A percentile compares a stretch with the other conserved stretches of the same genome.
These are phyloP conservation scores for Solanum virginianum DNA, from an alignment of 257 asterid species.

Conservation along the genomic window DNA sequence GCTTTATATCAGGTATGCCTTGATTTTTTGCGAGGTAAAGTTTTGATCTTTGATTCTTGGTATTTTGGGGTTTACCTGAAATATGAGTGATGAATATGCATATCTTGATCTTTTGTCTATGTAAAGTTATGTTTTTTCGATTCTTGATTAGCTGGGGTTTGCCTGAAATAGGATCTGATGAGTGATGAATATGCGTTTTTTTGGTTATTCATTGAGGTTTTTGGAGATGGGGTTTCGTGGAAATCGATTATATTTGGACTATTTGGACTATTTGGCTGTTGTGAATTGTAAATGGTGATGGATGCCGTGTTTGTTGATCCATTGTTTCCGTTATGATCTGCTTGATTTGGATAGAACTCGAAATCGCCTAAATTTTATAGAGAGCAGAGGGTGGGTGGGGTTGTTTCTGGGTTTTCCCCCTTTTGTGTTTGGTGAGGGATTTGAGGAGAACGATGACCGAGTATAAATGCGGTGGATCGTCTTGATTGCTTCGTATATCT, in stretches of 20 bases:
- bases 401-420: background rate
- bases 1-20: background rate
- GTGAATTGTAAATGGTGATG: background rate
- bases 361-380: background rate
- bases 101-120: background rate
- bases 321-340: background rate
- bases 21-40: background rate
- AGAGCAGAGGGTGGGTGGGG: background rate
- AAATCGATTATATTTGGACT: background rate
- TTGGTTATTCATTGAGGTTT: background rate
- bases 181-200: background rate
- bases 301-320: background rate
- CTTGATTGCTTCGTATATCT: background rate
- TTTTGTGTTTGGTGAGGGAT: background rate
- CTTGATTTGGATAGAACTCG: background rate
- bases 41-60: background rate
- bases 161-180: constrained; percentile 1
- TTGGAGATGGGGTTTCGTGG: background rate
- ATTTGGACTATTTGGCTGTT: background rate
- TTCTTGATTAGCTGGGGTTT: background rate
- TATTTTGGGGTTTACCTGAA: background rate
- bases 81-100: background rate
- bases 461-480: background rate
- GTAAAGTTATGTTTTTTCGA: background rate
- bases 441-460: background rate